Base-by-base conservation (phyloP, 164 flowering plant genomes). In the Macadamia tetraphylla region DNA sequence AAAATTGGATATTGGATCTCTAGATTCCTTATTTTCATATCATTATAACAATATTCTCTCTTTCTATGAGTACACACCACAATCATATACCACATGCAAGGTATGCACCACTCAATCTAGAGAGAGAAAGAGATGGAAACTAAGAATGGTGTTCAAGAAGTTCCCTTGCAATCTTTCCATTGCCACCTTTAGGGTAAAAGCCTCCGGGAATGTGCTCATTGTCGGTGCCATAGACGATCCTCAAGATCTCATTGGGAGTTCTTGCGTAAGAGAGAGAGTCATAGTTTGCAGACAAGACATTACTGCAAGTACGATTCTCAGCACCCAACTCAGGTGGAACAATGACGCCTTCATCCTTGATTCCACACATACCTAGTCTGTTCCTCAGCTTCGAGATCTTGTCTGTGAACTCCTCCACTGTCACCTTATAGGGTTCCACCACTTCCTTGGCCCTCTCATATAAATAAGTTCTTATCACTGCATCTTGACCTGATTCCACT, bases 401-500 rank as follows among this genome's bases (percentile, higher is more conserved):
- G 5, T 3, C 35, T 0, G 93, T 90, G 71, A 88, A 81, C 31
- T 85, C 85, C 0, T 82, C 85, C 31, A 88, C 93, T 0, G 87
- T 88, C 13, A 70, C 5, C 11, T 63, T 30, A 64, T 88, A 86
- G 0, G 88, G 87, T 1, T 46, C n/a, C 61, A 90, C 89, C 10
- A 29, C 23, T 56, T 74, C 59, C 0, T 43, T 0, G 0, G 73
- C 78, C n/a, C 76, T 72, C 71, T 86, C 79, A 71, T 83, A 88
- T 1, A 88, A 83, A 3, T 77, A 56, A 6, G 68, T 17, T 42
- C 96, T 55, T 13, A 88, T 75, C 0, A 83, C 83, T 2, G 91
- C 91, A 23, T 88, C 90, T 69, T 90, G 96, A 0, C 96, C 93
- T 0, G 88, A 32, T 77, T 90, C 90, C 46, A 85, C 86, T 0